Evolutionary conservation across 805 yeast species (phyloP).

Genomic region (Candida koratica): DNA sequence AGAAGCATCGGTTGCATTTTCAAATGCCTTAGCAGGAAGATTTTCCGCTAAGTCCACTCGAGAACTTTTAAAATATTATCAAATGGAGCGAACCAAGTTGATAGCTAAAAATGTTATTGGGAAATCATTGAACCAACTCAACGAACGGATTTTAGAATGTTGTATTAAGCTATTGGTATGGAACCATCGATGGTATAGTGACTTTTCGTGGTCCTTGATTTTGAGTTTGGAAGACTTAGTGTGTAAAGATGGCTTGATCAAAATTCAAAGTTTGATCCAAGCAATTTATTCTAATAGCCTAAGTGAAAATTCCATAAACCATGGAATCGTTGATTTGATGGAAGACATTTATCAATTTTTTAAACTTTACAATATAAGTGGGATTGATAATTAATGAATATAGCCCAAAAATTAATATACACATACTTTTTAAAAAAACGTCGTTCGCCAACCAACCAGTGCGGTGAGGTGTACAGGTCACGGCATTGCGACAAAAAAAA

Average conservation of each 20-base stretch:
- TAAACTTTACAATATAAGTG: slow-evolving; percentile 41
- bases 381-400: slow-evolving; percentile 38
- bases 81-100: slow-evolving; percentile 43
- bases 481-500: too few species aligned
- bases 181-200: slow-evolving; percentile 97
- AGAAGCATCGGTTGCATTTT: slow-evolving; percentile 85
- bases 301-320: slow-evolving; percentile 24
- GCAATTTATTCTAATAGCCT: slow-evolving; percentile 52
- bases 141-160: slow-evolving; percentile 60
- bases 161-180: slow-evolving; percentile 84
- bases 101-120: slow-evolving; percentile 26
- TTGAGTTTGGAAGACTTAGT: slow-evolving; percentile 57
- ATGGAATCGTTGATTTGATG: slow-evolving; percentile 57
- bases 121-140: slow-evolving; percentile 41
- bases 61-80: slow-evolving; percentile 65
- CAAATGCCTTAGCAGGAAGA: slow-evolving; percentile 63
- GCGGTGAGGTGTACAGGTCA: slow-evolving; percentile 6
- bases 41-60: slow-evolving; percentile 80
- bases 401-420: too few species aligned
- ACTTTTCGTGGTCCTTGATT: slow-evolving; percentile 72
- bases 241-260: slow-evolving; percentile 73
- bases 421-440: too few species aligned
- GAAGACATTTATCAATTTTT: slow-evolving; percentile 48
- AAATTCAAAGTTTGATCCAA: slow-evolving; percentile 66
- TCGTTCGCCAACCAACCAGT: too few species aligned